A percentile compares a stretch with the other conserved stretches of the same genome.
These are phyloP conservation scores for Geoglossum glabrum DNA, from an alignment of 495 filamentous ascomycete genomes.

Conservation along the genomic window DNA sequence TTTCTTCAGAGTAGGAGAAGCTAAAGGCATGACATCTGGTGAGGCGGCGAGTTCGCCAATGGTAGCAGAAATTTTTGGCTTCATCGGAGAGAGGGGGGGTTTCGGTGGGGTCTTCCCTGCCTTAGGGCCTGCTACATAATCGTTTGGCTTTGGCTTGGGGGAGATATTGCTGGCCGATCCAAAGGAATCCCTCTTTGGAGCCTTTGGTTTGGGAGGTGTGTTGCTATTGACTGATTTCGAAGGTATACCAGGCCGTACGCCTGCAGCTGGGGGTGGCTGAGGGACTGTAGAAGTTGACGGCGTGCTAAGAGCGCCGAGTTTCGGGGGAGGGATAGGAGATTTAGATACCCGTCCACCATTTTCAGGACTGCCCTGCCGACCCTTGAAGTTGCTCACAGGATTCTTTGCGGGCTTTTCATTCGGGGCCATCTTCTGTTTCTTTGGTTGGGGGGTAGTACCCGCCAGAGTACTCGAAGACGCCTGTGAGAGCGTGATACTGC, in stretches of 20 bases:
- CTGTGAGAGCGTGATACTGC: not conserved
- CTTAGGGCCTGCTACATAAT: not conserved
- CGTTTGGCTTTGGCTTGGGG: not conserved
- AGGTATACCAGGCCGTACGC: not conserved
- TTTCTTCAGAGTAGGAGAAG: not conserved
- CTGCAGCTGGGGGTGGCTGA: not conserved
- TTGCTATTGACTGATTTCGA: not conserved
- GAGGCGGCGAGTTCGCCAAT: not conserved
- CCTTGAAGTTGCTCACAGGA: not conserved
- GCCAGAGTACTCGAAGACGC: not conserved
- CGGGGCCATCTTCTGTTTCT: not conserved
- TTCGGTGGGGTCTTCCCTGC: not conserved
- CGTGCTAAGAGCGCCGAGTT: not conserved
- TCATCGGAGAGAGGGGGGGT: not conserved
- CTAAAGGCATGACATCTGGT: not conserved
- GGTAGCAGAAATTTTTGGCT: not conserved
- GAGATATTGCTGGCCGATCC: not conserved
- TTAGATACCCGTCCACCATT: not conserved
- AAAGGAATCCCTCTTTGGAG: not conserved
- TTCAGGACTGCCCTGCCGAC: not conserved
- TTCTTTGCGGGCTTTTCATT: not conserved
- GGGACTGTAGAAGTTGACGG: not conserved
- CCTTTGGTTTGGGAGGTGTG: not conserved
- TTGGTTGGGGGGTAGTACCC: not conserved
- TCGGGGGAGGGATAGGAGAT: not conserved